These are phyloP conservation scores for Penicillium sp. DNA, from an alignment of 2,329 filamentous ascomycete species.

Conservation along the genomic window DNA sequence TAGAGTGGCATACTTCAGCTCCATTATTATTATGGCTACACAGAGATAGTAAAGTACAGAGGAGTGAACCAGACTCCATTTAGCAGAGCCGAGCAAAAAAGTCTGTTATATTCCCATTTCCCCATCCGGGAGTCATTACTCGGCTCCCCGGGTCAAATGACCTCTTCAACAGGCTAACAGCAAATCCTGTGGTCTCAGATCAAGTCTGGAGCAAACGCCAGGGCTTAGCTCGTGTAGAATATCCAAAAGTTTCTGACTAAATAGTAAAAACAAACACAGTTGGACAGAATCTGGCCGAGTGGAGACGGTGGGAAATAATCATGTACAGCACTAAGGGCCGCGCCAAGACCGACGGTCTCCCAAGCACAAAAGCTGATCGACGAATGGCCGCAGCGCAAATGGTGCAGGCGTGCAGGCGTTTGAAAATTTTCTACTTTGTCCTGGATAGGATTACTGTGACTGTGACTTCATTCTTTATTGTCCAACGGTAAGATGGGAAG, in stretches of 20 bases:
- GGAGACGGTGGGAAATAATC: conserved; percentile 23
- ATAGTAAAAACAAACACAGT: background rate
- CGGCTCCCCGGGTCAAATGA: background rate
- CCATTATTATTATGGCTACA: too few relatives aligned
- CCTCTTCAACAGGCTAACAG: background rate
- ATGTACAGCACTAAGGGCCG: conserved; percentile 25
- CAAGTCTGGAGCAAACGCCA: conserved; percentile 13
- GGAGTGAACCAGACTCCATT: background rate
- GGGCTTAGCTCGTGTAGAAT: conserved; percentile 14
- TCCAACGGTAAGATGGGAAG: background rate
- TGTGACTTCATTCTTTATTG: background rate
- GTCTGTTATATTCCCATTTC: background rate
- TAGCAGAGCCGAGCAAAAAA: background rate
- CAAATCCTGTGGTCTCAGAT: background rate
- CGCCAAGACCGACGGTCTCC: conserved; percentile 30
- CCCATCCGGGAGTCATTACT: background rate
- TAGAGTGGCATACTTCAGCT: too few relatives aligned
- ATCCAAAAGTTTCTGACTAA: background rate
- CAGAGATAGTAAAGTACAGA: background rate
- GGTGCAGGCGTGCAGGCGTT: conserved; percentile 17
- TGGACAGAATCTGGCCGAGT: conserved; percentile 9
- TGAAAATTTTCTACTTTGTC: conserved; percentile 15
- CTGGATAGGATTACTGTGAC: background rate
- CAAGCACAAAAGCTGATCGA: conserved; percentile 24
- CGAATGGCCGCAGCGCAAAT: conserved; percentile 18